Evolutionary conservation across 805 yeast genomes (phyloP).

Genomic region (Zygosaccharomyces gambellarensis): DNA sequence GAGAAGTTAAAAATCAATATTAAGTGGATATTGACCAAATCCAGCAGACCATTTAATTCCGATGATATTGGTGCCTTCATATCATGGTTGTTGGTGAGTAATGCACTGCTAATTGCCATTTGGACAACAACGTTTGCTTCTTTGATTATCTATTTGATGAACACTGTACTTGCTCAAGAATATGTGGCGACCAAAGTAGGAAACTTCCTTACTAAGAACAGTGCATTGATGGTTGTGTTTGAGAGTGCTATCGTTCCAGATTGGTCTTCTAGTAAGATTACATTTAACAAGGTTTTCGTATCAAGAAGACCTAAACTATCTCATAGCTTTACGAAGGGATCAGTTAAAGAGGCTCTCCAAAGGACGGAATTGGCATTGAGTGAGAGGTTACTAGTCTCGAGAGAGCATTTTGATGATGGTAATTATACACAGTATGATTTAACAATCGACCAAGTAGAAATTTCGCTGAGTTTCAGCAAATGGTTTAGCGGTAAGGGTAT

Average conservation of each 20-base stretch:
- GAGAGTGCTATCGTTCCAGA: constrained; percentile 93
- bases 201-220: constrained; percentile 73
- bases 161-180: constrained; percentile 57
- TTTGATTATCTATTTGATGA: constrained; percentile 64
- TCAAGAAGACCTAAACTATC: constrained; percentile 66
- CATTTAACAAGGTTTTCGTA: constrained; percentile 78
- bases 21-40: constrained; percentile 72
- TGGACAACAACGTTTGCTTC: constrained; percentile 95
- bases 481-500: constrained; percentile 92
- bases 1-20: constrained; percentile 45
- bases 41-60: constrained; percentile 80
- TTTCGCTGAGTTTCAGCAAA: constrained; percentile 73
- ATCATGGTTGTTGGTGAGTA: constrained; percentile 89
- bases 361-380: constrained; percentile 41
- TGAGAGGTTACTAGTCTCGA: constrained; percentile 30
- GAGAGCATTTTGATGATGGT: constrained; percentile 66
- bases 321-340: constrained; percentile 58
- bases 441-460: constrained; percentile 77
- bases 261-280: constrained; percentile 83
- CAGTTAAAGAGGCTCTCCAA: constrained; percentile 66
- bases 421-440: constrained; percentile 94
- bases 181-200: constrained; percentile 78
- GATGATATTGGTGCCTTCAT: constrained; percentile 88
- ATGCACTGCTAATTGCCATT: constrained; percentile 67
- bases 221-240: constrained; percentile 77